A percentile compares a stretch with the other conserved stretches of the same genome.
Conservation (phyloP, 495 filamentous ascomycete species). For the Penicillium waksmanii region DNA sequence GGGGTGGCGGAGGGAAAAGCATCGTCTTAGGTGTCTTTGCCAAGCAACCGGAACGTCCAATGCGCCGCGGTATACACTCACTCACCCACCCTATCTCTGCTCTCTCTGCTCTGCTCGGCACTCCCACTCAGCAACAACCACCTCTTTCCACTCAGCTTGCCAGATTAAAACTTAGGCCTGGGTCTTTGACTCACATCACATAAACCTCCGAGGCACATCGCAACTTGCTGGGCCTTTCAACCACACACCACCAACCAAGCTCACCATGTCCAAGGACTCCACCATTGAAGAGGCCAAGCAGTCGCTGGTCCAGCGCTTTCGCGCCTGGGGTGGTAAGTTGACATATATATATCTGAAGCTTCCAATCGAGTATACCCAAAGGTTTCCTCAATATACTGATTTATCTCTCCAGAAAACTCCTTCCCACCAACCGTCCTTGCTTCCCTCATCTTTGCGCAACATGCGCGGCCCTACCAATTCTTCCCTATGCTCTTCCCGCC, state of each 20-base stretch:
- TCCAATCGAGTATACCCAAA: not conserved
- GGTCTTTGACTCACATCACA: no score
- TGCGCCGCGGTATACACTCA: slow-evolving; percentile 16
- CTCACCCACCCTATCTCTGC: not conserved
- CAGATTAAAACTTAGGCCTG: not conserved
- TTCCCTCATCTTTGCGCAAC: slow-evolving; percentile 76
- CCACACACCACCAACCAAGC: not conserved
- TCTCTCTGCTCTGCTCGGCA: not conserved
- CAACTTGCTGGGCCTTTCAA: not conserved
- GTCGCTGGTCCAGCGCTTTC: slow-evolving; percentile 53
- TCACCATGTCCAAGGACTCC: slow-evolving; percentile 33
- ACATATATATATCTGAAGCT: not conserved
- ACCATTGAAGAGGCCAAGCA: slow-evolving; percentile 49
- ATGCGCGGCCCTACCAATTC: slow-evolving; percentile 72
- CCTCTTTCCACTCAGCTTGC: not conserved
- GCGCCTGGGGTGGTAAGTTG: slow-evolving; percentile 74
- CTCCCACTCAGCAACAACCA: not conserved
- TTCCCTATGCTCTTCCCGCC: slow-evolving; percentile 83
- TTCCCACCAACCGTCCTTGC: slow-evolving; percentile 79
- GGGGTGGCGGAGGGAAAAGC: slow-evolving; percentile 26
- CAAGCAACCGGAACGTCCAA: slow-evolving; percentile 29
- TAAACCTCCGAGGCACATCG: not conserved
- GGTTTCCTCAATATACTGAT: slow-evolving; percentile 3
- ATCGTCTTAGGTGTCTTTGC: slow-evolving; percentile 37
- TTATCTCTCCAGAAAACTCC: slow-evolving; percentile 65